These are phyloP conservation scores for Rubia balearica DNA, from an alignment of 305 asterid genomes.

Conservation along the genomic window DNA sequence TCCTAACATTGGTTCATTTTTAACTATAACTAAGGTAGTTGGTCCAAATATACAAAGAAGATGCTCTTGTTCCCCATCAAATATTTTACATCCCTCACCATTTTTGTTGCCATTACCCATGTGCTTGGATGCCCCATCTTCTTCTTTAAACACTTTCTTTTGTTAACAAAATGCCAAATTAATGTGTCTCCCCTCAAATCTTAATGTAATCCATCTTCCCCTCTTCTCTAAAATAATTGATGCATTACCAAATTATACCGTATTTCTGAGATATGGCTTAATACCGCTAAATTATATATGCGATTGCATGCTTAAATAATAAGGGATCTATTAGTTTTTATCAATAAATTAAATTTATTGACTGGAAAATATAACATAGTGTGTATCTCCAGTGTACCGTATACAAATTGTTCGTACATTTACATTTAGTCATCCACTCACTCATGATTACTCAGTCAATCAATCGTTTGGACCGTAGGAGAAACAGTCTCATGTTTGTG, in stretches of 20 bases:
- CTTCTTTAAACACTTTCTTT: conserved; percentile 21
- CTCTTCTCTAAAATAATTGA: background rate
- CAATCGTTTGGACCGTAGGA: background rate
- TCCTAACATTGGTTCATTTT: background rate
- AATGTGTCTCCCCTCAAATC: conserved; percentile 15
- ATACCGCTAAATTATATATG: too few relatives aligned
- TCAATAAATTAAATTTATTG: too few relatives aligned
- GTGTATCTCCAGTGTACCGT: too few relatives aligned
- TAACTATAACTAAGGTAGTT: conserved; percentile 13
- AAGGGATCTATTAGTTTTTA: too few relatives aligned
- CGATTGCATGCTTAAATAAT: too few relatives aligned
- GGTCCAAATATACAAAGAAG: conserved; percentile 22
- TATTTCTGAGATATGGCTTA: too few relatives aligned
- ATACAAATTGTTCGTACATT: too few relatives aligned
- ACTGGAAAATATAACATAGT: too few relatives aligned
- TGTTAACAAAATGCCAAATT: conserved; percentile 33
- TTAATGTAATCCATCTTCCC: conserved; percentile 13
- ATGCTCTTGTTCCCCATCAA: conserved; percentile 27
- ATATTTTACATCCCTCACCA: conserved; percentile 22
- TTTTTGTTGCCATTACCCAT: conserved; percentile 45
- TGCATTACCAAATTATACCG: too few relatives aligned
- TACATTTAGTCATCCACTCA: background rate
- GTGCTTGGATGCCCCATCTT: conserved; percentile 49
- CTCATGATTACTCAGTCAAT: conserved; percentile 1
- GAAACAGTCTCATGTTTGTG: background rate